Conservation (phyloP, 192 early-diverging fungal species). For the Rhizophagus clarus region DNA sequence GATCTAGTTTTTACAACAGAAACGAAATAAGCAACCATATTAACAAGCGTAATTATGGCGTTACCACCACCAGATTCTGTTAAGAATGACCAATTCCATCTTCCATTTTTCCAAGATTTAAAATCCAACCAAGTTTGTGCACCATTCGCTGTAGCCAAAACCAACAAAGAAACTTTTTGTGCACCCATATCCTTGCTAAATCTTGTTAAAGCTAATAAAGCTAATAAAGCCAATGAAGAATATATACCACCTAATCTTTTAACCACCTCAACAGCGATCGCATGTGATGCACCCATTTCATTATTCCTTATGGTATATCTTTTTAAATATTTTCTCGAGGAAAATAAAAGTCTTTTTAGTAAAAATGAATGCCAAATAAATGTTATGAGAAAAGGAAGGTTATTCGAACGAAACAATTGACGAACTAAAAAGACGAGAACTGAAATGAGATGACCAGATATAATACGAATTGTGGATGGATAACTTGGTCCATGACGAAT, state of each 20-base stretch:
- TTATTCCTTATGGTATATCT: background rate
- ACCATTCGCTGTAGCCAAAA: slow-evolving; percentile 1
- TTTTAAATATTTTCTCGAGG: background rate
- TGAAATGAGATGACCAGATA: slow-evolving; percentile 10
- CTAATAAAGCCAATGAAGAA: slow-evolving; percentile 1
- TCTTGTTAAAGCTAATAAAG: slow-evolving; percentile 11
- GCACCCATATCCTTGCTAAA: slow-evolving; percentile 2
- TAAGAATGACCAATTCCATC: slow-evolving; percentile 20
- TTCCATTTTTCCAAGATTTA: slow-evolving; percentile 18
- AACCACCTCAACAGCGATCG: slow-evolving; percentile 9
- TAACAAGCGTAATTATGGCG: background rate
- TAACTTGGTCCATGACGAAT: background rate
- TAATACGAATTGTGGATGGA: slow-evolving; percentile 17
- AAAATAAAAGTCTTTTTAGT: background rate
- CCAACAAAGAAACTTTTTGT: slow-evolving; percentile 21
- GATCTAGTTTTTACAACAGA: slow-evolving; percentile 4
- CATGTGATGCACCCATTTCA: background rate
- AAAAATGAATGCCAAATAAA: slow-evolving; percentile 1
- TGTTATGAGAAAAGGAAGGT: slow-evolving; percentile 23
- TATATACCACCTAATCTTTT: slow-evolving; percentile 6
- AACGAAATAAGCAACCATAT: slow-evolving; percentile 14
- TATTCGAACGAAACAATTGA: slow-evolving; percentile 21
- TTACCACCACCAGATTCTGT: background rate
- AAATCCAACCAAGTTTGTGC: slow-evolving; percentile 1
- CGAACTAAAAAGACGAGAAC: background rate